Evolutionary conservation across 257 asterid genomes (phyloP), one percentile per base, ranked within the genome.

Genomic region (Thymus mandschuricus): DNA sequence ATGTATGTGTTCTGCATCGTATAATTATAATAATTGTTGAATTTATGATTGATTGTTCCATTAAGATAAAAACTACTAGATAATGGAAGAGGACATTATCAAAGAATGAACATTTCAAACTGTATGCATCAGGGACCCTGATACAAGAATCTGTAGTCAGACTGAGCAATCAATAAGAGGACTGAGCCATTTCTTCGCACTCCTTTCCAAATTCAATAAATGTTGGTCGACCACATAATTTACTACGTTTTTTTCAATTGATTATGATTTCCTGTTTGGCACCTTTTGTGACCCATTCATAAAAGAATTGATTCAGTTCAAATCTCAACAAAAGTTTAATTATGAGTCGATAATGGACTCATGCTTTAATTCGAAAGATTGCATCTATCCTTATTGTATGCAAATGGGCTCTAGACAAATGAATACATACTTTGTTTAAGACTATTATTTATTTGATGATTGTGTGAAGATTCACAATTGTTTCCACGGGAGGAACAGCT

Each of bases 401-500:
- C 12, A 13, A 54, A 15, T 31, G 49, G 59, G 71, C 62, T 41
- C 15, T 13, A 7, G 7, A 10, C 54, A 43, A 43, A 48, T 44
- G 69, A 10, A 64, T 27, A 64, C 69, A 10, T 44, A 44, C 5
- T 28, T 62, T 21, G 40, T 44, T 62, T 12, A 13, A 8, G 35
- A 35, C 3, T 21, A 4, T 49, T 49, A 11, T 56, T 55, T 7
- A 27, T 55, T 11, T 40, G 1, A 2, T 46, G 21, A 40, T 65
- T 54, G 51, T 33, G 3, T 48, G 44, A 65, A 94, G 99, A 68
- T 91, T 81, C 83, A 89, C 89, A 64, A 92, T 94, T 81, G 92
- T 94, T 77, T 94, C 99, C 64, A 92, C 98, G 7, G 99, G 99
- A 83, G 98, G 99, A 72, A 94, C 99, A 38, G 90, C 98, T 46